Evolutionary conservation across 305 asterid genomes (phyloP).

Genomic region (Fraxinus platypoda): DNA sequence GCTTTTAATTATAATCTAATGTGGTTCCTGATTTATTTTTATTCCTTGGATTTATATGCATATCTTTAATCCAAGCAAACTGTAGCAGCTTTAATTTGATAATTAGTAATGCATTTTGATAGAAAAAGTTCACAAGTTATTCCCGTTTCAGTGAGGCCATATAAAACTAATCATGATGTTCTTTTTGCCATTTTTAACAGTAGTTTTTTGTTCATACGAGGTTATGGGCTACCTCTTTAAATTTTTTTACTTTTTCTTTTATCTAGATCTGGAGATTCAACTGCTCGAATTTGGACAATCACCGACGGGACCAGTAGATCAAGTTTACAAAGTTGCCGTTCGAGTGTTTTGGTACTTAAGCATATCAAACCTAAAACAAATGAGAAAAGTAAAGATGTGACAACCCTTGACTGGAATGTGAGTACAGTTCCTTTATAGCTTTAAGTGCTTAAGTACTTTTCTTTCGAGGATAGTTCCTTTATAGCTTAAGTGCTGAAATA

Average conservation of each 20-base stretch:
- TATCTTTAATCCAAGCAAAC: neutral
- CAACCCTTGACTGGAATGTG: constrained; percentile 43
- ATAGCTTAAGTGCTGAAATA: neutral
- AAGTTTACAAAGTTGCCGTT: constrained; percentile 14
- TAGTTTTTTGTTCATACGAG: neutral
- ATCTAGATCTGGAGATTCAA: constrained; percentile 37
- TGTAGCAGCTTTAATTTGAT: neutral
- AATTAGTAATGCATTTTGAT: neutral
- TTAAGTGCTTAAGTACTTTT: neutral
- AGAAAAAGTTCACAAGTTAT: neutral
- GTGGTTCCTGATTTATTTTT: neutral
- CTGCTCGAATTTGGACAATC: constrained; percentile 40
- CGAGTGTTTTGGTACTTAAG: constrained; percentile 21
- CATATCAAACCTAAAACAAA: constrained; percentile 31
- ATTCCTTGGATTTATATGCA: neutral
- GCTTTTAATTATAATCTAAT: neutral
- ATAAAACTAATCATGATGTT: neutral
- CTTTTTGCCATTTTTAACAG: neutral
- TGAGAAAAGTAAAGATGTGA: constrained; percentile 33
- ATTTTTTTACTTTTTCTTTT: neutral
- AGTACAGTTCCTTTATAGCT: constrained; percentile 13
- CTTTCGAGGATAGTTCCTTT: constrained; percentile 14
- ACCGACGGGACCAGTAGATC: constrained; percentile 18
- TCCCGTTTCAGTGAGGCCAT: neutral
- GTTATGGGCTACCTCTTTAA: neutral